These are phyloP conservation scores for Thymus quinquecostatus DNA, from an alignment of 257 asterid genomes.

Conservation along the genomic window DNA sequence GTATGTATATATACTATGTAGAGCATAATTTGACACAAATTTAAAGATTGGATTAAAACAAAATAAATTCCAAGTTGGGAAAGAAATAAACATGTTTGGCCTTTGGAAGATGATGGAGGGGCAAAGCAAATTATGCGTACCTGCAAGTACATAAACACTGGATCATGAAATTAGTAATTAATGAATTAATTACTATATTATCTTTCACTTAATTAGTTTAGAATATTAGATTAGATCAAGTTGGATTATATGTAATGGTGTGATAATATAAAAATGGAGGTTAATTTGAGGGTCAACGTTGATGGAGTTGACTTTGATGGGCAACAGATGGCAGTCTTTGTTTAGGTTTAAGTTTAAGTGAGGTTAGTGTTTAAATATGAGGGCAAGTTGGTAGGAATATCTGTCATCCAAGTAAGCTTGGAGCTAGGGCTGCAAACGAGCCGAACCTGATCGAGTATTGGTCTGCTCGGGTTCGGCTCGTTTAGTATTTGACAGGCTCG, in stretches of 20 bases:
- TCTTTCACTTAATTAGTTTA: not conserved
- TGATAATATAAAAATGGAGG: slow-evolving; percentile 11
- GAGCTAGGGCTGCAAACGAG: too few relatives aligned
- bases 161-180: not conserved
- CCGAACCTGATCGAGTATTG: too few relatives aligned
- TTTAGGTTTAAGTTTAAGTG: slow-evolving; percentile 20
- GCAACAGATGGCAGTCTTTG: not conserved
- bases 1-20: slow-evolving; percentile 4
- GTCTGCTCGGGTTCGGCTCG: too few relatives aligned
- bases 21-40: slow-evolving; percentile 7
- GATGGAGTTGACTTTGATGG: not conserved
- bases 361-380: slow-evolving; percentile 4
- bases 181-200: not conserved
- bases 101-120: slow-evolving; percentile 40
- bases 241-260: slow-evolving; percentile 21
- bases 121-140: slow-evolving; percentile 10
- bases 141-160: slow-evolving; percentile 15
- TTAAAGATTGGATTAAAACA: slow-evolving; percentile 24
- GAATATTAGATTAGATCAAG: slow-evolving; percentile 28
- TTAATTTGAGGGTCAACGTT: not conserved
- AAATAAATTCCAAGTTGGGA: slow-evolving; percentile 30
- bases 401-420: slow-evolving; percentile 33
- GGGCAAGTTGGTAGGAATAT: slow-evolving; percentile 26
- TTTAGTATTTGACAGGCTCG: too few relatives aligned
- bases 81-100: slow-evolving; percentile 38